phyloP scores from a whole-genome alignment of 2,329 filamentous ascomycete species.

The Stylonectria norvegica region DNA sequence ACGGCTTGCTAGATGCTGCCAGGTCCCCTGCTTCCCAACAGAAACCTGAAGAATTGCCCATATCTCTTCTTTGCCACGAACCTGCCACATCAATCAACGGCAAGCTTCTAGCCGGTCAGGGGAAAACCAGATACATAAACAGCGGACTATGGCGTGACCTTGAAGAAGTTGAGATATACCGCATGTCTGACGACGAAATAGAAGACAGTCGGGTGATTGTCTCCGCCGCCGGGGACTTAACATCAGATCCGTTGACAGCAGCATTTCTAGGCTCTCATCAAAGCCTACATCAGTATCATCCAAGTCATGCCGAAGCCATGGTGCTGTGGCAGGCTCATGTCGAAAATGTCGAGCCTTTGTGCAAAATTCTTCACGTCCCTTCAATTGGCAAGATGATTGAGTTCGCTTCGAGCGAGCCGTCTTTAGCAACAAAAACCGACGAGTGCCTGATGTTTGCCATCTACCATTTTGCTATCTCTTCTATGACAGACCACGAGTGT shows the following conservation, averaged over 20 bases:
- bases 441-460: conserved; percentile 43
- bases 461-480: conserved; percentile 38
- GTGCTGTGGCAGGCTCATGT: conserved; percentile 23
- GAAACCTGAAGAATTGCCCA: neutral
- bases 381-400: conserved; percentile 19
- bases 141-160: conserved; percentile 22
- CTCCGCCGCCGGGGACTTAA: no score
- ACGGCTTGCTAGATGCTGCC: conserved; percentile 29
- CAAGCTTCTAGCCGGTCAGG: conserved; percentile 23
- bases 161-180: conserved; percentile 3
- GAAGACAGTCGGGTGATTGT: neutral
- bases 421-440: conserved; percentile 23
- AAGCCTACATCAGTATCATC: conserved; percentile 12
- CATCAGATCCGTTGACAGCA: conserved; percentile 5
- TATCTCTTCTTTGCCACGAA: neutral
- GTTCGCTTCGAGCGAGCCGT: conserved; percentile 13
- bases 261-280: conserved; percentile 1
- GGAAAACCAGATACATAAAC: conserved; percentile 42
- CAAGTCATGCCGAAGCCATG: conserved; percentile 18
- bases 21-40: neutral
- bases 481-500: conserved; percentile 42
- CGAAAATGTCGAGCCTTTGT: conserved; percentile 25
- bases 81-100: conserved; percentile 4
- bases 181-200: conserved; percentile 5
- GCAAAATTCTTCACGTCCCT: conserved; percentile 26